A percentile compares a stretch with the other conserved stretches of the same genome.
phyloP scores from a whole-genome alignment of 1,139 yeast species.

The Hyphopichia burtonii region DNA sequence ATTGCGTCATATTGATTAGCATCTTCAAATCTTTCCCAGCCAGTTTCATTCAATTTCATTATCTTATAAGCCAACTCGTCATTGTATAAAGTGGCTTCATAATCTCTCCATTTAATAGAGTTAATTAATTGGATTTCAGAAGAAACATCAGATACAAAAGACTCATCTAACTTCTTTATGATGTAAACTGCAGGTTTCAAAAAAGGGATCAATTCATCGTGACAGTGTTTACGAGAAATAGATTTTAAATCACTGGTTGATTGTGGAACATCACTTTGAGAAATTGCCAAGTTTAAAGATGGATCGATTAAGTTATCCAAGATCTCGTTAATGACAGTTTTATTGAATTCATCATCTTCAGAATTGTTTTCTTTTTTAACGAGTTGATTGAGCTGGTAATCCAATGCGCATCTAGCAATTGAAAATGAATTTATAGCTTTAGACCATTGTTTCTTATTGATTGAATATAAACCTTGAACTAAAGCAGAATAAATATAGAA shows the following conservation, averaged over 20 bases:
- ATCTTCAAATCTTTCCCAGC: slow-evolving; percentile 18
- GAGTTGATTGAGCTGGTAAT: slow-evolving; percentile 36
- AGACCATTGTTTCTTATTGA: slow-evolving; percentile 61
- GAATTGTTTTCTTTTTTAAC: slow-evolving; percentile 6
- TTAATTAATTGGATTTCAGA: slow-evolving; percentile 27
- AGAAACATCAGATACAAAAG: slow-evolving; percentile 39
- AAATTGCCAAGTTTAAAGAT: slow-evolving; percentile 56
- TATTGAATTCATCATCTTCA: slow-evolving; percentile 23
- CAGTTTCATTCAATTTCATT: slow-evolving; percentile 32
- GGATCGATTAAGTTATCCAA: slow-evolving; percentile 68
- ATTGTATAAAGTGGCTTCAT: slow-evolving; percentile 65
- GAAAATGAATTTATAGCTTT: slow-evolving; percentile 54
- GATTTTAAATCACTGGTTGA: slow-evolving; percentile 44
- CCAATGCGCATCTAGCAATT: slow-evolving; percentile 61
- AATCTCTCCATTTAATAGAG: slow-evolving; percentile 67
- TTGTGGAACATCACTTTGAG: slow-evolving; percentile 33
- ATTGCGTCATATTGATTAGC: slow-evolving; percentile 32
- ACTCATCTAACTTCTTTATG: slow-evolving; percentile 38
- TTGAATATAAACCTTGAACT: slow-evolving; percentile 56
- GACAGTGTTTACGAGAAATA: slow-evolving; percentile 44
- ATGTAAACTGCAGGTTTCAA: slow-evolving; percentile 37
- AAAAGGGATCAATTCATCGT: slow-evolving; percentile 31
- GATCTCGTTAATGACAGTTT: slow-evolving; percentile 54
- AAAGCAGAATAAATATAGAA: slow-evolving; percentile 59
- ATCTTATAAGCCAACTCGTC: slow-evolving; percentile 70